These are phyloP conservation scores for Dactylonectria macrodidyma DNA, from an alignment of 2,329 filamentous ascomycete genomes.

Conservation along the genomic window DNA sequence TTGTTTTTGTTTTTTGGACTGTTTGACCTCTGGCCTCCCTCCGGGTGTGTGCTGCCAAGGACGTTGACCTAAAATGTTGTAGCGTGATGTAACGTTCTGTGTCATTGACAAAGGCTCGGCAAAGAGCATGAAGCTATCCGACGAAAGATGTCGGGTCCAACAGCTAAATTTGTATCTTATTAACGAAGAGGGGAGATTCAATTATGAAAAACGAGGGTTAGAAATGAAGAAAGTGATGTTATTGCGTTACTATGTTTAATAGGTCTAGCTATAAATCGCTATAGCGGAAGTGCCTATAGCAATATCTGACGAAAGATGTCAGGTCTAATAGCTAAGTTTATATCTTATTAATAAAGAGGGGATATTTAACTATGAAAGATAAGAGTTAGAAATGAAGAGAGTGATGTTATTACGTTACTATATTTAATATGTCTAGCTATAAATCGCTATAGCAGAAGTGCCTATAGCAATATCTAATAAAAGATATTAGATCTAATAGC, in stretches of 20 bases:
- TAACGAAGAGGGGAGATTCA: not conserved
- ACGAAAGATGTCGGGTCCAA: not conserved
- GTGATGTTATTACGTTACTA: not conserved
- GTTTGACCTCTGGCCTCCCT: no score
- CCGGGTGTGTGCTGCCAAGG: no score
- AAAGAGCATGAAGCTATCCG: not conserved
- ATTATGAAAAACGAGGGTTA: not conserved
- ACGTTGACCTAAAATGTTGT: not conserved
- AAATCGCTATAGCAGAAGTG: not conserved
- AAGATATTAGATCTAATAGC: not conserved
- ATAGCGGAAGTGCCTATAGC: not conserved
- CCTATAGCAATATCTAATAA: not conserved
- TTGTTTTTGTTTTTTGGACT: no score
- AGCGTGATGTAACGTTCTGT: not conserved
- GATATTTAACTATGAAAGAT: not conserved
- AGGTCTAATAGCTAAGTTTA: not conserved
- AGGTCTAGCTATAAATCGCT: not conserved
- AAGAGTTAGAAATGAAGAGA: not conserved
- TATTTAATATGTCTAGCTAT: not conserved
- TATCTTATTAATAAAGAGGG: not conserved
- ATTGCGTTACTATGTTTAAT: not conserved
- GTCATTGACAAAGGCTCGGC: not conserved
- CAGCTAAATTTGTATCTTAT: not conserved
- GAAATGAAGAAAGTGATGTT: not conserved
- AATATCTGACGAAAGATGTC: not conserved